phyloP scores from a whole-genome alignment of 2,329 filamentous ascomycete genomes.

The Fusarium setosum region DNA sequence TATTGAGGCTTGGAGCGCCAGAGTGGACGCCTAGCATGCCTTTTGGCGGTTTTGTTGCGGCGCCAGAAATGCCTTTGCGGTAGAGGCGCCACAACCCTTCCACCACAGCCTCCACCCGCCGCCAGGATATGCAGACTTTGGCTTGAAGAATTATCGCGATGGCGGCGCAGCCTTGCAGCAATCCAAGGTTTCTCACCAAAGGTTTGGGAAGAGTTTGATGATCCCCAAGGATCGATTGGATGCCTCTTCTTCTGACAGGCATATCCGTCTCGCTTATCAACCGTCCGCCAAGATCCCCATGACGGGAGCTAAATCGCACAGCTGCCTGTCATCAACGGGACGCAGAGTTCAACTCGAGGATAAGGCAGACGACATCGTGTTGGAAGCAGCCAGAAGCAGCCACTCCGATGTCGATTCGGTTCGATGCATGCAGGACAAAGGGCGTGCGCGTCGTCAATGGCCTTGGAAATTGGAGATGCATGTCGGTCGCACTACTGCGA shows the following conservation, averaged over 20 bases:
- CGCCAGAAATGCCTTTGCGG: constrained; percentile 6
- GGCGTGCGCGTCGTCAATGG: constrained; percentile 9
- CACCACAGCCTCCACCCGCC: constrained; percentile 38
- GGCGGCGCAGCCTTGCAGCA: constrained; percentile 40
- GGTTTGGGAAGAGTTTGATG: constrained; percentile 8
- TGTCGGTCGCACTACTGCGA: constrained; percentile 1
- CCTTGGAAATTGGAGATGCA: constrained; percentile 5
- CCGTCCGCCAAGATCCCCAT: constrained; percentile 26
- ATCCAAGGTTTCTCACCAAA: not conserved
- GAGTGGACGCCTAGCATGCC: constrained; percentile 2
- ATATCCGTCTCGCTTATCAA: not conserved
- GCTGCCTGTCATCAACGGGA: constrained; percentile 25
- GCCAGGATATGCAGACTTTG: constrained; percentile 8
- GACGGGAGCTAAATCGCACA: constrained; percentile 40
- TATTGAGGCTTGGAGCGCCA: constrained; percentile 37
- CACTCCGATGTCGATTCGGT: not conserved
- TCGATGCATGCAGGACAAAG: constrained; percentile 10
- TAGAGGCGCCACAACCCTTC: not conserved
- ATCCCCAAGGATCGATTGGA: constrained; percentile 36
- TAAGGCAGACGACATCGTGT: not conserved
- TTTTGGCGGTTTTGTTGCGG: not conserved
- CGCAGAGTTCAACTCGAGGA: constrained; percentile 17
- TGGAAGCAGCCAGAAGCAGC: constrained; percentile 16
- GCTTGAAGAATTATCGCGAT: not conserved
- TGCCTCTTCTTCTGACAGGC: constrained; percentile 36